These are phyloP conservation scores for Uromyces viciae-fabae DNA, from an alignment of 1,284 basidiomycete genomes.

Conservation along the genomic window DNA sequence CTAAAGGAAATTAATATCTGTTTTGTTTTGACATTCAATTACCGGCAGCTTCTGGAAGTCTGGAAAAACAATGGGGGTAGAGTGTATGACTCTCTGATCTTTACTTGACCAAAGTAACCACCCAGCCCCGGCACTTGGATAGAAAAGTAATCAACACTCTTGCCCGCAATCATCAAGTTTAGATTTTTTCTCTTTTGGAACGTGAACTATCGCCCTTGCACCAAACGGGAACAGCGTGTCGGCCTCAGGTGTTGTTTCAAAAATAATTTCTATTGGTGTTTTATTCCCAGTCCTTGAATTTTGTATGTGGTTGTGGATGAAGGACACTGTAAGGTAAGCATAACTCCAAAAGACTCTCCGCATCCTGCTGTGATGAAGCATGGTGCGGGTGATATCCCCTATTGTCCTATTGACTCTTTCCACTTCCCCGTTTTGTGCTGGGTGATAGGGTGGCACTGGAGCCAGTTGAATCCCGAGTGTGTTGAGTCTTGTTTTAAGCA, in stretches of 20 bases:
- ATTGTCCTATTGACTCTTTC: neutral
- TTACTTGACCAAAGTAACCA: neutral
- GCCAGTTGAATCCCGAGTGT: neutral
- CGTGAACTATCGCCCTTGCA: neutral
- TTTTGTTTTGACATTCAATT: too few relatives aligned
- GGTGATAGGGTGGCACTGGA: neutral
- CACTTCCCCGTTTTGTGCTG: neutral
- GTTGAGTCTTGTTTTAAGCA: neutral
- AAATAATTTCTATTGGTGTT: neutral
- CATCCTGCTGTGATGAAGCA: neutral
- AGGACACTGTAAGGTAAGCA: neutral
- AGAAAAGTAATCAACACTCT: neutral
- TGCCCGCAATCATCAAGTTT: neutral
- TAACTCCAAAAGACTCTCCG: neutral
- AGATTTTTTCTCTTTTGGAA: neutral
- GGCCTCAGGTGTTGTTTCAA: neutral
- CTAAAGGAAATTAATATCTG: neutral
- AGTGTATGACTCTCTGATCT: neutral
- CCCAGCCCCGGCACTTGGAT: neutral
- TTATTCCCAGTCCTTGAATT: too few relatives aligned
- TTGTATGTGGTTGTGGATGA: neutral
- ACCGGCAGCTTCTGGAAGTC: neutral
- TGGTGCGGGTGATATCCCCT: neutral
- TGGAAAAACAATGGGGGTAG: neutral
- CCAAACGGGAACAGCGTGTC: constrained; percentile 8